Evolutionary conservation across 2,329 filamentous ascomycete genomes (phyloP).

Genomic region (Alternaria ventricosa): DNA sequence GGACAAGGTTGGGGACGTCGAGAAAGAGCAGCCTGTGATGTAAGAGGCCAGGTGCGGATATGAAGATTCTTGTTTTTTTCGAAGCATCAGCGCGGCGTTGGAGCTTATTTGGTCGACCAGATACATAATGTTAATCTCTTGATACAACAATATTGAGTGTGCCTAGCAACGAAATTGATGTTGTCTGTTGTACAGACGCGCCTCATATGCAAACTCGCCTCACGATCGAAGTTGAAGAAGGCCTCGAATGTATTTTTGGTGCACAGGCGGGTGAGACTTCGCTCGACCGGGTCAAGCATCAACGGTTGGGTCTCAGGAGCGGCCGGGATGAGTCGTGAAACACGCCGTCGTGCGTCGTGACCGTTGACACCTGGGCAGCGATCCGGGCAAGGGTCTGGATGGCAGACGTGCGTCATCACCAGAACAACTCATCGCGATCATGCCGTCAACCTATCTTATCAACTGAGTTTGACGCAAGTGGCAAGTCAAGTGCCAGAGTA

Average conservation of each 20-base stretch:
- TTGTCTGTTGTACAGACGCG: background rate
- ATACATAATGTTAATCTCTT: background rate
- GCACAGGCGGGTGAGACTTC: conserved; percentile 1
- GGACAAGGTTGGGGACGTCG: conserved; percentile 32
- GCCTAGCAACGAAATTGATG: background rate
- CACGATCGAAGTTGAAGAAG: background rate
- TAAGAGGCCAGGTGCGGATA: background rate
- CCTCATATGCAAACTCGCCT: background rate
- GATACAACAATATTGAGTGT: background rate
- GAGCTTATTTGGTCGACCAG: background rate
- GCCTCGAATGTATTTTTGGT: conserved; percentile 8
- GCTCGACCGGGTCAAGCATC: conserved; percentile 5
- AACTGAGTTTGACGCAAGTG: background rate
- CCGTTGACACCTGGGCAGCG: conserved; percentile 14
- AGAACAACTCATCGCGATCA: conserved; percentile 1
- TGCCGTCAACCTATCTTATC: background rate
- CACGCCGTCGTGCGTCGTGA: conserved; percentile 18
- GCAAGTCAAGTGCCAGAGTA: background rate
- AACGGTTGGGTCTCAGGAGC: conserved; percentile 17
- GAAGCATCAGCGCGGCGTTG: conserved; percentile 9
- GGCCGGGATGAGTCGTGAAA: conserved; percentile 33
- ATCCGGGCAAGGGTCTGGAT: conserved; percentile 17
- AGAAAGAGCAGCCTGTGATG: conserved; percentile 12
- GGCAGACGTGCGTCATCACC: conserved; percentile 28
- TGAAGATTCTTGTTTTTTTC: background rate